These are phyloP conservation scores for Blastobotrys parvus DNA, from an alignment of 805 yeast species.

Conservation along the genomic window DNA sequence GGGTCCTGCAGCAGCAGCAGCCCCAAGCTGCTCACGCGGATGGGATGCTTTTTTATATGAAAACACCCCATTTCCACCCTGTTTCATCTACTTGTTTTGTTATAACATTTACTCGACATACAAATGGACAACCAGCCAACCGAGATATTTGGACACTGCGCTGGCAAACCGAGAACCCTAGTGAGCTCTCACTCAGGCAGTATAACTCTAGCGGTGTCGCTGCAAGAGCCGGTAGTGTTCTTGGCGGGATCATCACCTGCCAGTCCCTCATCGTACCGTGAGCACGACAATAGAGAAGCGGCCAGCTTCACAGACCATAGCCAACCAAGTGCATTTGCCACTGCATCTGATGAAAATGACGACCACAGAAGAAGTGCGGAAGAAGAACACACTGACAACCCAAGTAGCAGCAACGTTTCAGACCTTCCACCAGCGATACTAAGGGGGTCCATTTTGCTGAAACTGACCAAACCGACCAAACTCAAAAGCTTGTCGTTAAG, in stretches of 20 bases:
- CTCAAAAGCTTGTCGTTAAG: conserved; percentile 56
- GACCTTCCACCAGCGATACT: conserved; percentile 40
- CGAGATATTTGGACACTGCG: conserved; percentile 19
- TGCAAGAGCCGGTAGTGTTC: conserved; percentile 27
- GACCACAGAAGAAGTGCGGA: too few relatives aligned
- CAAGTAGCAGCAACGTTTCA: conserved; percentile 3
- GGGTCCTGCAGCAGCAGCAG: too few relatives aligned
- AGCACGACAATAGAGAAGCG: conserved; percentile 7
- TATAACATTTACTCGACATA: too few relatives aligned
- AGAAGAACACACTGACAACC: conserved; percentile 4
- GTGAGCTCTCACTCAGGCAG: conserved; percentile 26
- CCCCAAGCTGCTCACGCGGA: too few relatives aligned
- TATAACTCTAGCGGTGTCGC: conserved; percentile 24
- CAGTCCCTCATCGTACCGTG: conserved; percentile 12
- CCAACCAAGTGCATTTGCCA: too few relatives aligned
- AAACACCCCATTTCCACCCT: too few relatives aligned
- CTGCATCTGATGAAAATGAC: too few relatives aligned
- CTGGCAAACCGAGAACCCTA: conserved; percentile 25
- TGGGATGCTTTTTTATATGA: too few relatives aligned
- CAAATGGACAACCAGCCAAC: background rate
- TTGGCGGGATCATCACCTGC: conserved; percentile 17
- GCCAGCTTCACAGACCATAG: background rate
- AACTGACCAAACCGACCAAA: conserved; percentile 65
- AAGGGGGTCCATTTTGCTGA: conserved; percentile 66
- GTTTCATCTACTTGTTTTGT: too few relatives aligned